A percentile compares a stretch with the other conserved stretches of the same genome.
phyloP scores from a whole-genome alignment of 768 basidiomycete genomes.

The Cyathus striatus region DNA sequence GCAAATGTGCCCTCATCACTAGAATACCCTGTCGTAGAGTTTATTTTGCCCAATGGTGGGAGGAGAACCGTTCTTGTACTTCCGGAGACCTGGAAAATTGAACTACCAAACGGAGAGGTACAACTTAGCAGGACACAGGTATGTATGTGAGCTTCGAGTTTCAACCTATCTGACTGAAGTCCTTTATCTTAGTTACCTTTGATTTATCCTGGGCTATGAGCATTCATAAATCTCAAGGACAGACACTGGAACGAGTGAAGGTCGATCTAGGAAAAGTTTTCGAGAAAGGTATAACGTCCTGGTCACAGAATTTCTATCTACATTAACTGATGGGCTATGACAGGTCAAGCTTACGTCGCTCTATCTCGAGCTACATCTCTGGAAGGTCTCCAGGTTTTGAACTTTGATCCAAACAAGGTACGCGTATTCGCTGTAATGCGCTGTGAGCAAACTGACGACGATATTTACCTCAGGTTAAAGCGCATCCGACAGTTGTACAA shows the following conservation, averaged over 20 bases:
- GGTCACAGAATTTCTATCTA: background rate
- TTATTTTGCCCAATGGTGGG: slow-evolving; percentile 54
- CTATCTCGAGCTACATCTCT: slow-evolving; percentile 85
- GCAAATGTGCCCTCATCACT: slow-evolving; percentile 12
- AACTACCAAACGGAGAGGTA: slow-evolving; percentile 81
- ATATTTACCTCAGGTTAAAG: slow-evolving; percentile 45
- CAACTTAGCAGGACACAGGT: slow-evolving; percentile 82
- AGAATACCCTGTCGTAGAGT: slow-evolving; percentile 73
- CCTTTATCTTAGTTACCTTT: slow-evolving; percentile 62
- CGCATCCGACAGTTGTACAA: slow-evolving; percentile 64
- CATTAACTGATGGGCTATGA: slow-evolving; percentile 2
- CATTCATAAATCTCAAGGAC: slow-evolving; percentile 97
- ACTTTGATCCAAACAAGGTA: slow-evolving; percentile 75
- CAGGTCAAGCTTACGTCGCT: slow-evolving; percentile 89
- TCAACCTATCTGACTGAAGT: slow-evolving; percentile 1
- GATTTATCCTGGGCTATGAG: slow-evolving; percentile 95
- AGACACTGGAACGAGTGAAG: slow-evolving; percentile 91
- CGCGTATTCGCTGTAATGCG: too few species aligned
- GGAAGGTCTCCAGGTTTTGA: slow-evolving; percentile 79
- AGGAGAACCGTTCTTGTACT: slow-evolving; percentile 52
- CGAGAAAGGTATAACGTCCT: slow-evolving; percentile 64
- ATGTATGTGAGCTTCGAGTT: slow-evolving; percentile 10
- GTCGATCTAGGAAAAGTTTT: slow-evolving; percentile 93
- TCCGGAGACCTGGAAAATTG: slow-evolving; percentile 81
- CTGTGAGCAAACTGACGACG: too few species aligned